A percentile compares a stretch with the other conserved stretches of the same genome.
phyloP scores from a whole-genome alignment of 2,329 filamentous ascomycete species.

The Tympanopsis confertula region DNA sequence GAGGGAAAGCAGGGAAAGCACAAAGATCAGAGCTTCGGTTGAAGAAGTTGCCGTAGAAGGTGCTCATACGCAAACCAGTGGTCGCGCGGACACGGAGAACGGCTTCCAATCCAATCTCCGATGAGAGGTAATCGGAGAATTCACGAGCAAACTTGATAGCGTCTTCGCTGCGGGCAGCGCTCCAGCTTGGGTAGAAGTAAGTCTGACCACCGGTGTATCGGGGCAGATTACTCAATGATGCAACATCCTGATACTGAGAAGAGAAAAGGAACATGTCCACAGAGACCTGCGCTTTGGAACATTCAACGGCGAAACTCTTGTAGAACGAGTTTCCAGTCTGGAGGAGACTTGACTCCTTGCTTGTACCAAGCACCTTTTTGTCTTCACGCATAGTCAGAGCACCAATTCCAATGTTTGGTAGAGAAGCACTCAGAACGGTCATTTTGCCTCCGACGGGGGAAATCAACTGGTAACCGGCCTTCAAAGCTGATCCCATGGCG shows the following conservation, averaged over 20 bases:
- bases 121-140: slow-evolving; percentile 92
- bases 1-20: slow-evolving; percentile 93
- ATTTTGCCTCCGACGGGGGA: slow-evolving; percentile 91
- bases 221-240: slow-evolving; percentile 86
- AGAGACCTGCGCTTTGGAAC: slow-evolving; percentile 96
- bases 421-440: slow-evolving; percentile 74
- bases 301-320: slow-evolving; percentile 97
- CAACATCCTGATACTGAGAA: slow-evolving; percentile 92
- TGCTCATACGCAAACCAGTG: slow-evolving; percentile 88
- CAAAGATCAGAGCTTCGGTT: slow-evolving; percentile 95
- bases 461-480: slow-evolving; percentile 91
- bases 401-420: slow-evolving; percentile 82
- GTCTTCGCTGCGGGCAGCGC: slow-evolving; percentile 83
- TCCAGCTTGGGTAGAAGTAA: slow-evolving; percentile 98
- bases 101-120: slow-evolving; percentile 90
- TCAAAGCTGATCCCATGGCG: slow-evolving; percentile 88
- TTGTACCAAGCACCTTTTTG: slow-evolving; percentile 88
- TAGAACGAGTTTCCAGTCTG: slow-evolving; percentile 95
- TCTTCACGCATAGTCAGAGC: slow-evolving; percentile 90
- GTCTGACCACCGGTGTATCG: slow-evolving; percentile 95
- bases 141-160: slow-evolving; percentile 96
- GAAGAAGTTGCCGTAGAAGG: slow-evolving; percentile 99
- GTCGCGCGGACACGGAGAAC: slow-evolving; percentile 91
- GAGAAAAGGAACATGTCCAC: slow-evolving; percentile 98
- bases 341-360: slow-evolving; percentile 75